Percentiles rank a stretch among this genome's conserved stretches.
phyloP scores from a whole-genome alignment of 495 filamentous ascomycete genomes.

The Aeminium ludgeri region DNA sequence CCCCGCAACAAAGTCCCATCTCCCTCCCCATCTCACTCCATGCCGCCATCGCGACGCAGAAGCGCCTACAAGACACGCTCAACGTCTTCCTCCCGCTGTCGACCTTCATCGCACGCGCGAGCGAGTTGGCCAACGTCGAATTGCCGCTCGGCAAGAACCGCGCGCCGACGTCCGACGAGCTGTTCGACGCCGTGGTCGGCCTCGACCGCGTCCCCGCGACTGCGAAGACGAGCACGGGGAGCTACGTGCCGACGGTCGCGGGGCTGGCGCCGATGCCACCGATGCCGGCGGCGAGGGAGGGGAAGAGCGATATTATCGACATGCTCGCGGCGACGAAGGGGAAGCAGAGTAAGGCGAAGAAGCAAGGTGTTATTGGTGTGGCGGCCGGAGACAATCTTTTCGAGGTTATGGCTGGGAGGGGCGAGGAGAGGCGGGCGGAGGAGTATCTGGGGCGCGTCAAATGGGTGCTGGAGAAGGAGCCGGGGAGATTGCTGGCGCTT shows the following conservation, averaged over 20 bases:
- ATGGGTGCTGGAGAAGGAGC: conserved; percentile 62
- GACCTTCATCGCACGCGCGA: conserved; percentile 69
- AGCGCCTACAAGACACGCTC: conserved; percentile 53
- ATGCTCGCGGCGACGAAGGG: conserved; percentile 38
- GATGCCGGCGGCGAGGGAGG: conserved; percentile 19
- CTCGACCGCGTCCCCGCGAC: conserved; percentile 39
- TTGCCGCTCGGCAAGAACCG: conserved; percentile 47
- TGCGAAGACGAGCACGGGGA: conserved; percentile 33
- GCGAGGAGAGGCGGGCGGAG: conserved; percentile 63
- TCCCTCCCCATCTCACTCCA: conserved; percentile 60
- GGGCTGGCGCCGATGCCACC: conserved; percentile 31
- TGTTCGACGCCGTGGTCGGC: conserved; percentile 80
- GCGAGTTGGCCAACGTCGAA: conserved; percentile 68
- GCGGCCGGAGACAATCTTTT: conserved; percentile 53
- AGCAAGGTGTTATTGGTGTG: conserved; percentile 17
- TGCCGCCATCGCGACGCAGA: conserved; percentile 62
- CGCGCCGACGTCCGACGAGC: conserved; percentile 54
- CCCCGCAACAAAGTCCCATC: conserved; percentile 32
- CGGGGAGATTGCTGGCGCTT: conserved; percentile 58
- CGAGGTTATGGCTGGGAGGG: conserved; percentile 54
- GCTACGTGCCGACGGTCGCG: conserved; percentile 59
- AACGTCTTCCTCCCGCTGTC: conserved; percentile 69
- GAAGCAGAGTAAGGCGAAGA: conserved; percentile 18
- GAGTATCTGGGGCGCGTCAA: conserved; percentile 74
- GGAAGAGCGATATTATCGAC: conserved; percentile 57